Base-by-base conservation (phyloP, 257 asterid species). In the Voacanga thouarsii region DNA sequence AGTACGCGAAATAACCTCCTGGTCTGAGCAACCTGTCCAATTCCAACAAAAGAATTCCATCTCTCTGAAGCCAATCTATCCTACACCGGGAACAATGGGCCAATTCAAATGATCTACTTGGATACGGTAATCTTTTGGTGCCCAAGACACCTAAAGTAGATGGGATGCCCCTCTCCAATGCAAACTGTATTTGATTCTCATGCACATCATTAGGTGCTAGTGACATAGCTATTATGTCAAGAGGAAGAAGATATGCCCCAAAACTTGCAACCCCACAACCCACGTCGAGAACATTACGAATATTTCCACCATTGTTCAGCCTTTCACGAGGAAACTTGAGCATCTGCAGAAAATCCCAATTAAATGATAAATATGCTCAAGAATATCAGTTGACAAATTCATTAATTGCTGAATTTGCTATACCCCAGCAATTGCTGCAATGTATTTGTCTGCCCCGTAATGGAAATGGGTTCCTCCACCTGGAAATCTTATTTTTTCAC, bases 261-360 rank as follows among this genome's bases (percentile, higher is more conserved):
- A 94, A 94, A 83, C 97, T 92, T 19, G 99, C 99, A 76, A 95
- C 99, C 50, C 99, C 99, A 84, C 99, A 95, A 33, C 99, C 99
- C 83, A 95, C 96, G 63, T 95, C 99, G 63, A 95, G 97, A 84
- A 92, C 96, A 83, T 79, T 95, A 60, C 99, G 85, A 26, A 92
- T 87, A 79, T 81, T 87, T 75, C 99, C 99, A 45, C 90, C 89
- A 30, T 92, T 84, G 81, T 87, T 81, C 64, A 95, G 92, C 65
- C 79, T 92, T 56, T 91, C 95, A 49, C 85, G 88, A 9, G 97
- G 96, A 84, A 91, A 83, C 84, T 90, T 95, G n/a, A 94, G 98
- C 98, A 92, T 92, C 99, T 95, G 77, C 57, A 76, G 21, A 83
- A 65, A 14, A 76, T 71, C 75, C 37, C 77, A 73, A 71, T 33